Percentiles rank a stretch among this genome's conserved stretches.
phyloP scores from a whole-genome alignment of 2,329 filamentous ascomycete genomes.

The Ascosphaera pollenicola region DNA sequence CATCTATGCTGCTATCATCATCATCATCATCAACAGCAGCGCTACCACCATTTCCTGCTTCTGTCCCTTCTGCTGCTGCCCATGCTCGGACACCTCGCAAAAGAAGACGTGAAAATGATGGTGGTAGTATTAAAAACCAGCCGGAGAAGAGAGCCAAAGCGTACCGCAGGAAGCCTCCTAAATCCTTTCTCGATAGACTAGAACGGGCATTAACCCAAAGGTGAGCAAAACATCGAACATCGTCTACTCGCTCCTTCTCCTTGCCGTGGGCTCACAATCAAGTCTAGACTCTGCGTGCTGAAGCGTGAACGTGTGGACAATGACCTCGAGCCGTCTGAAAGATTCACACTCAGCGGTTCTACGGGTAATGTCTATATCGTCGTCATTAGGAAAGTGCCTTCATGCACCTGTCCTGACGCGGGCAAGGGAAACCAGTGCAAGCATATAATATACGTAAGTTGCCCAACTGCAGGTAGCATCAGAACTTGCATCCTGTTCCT shows the following conservation, averaged over 20 bases:
- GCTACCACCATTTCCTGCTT: no score
- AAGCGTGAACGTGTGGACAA: conserved; percentile 24
- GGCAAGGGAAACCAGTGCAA: conserved; percentile 38
- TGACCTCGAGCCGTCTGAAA: conserved; percentile 25
- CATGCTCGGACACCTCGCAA: no score
- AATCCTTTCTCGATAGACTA: conserved; percentile 24
- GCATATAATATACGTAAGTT: conserved; percentile 34
- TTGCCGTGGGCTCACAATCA: no score
- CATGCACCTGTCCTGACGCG: conserved; percentile 33
- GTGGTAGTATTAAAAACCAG: no score
- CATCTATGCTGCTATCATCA: no score
- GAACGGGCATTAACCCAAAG: conserved; percentile 27
- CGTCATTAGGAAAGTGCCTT: conserved; percentile 28
- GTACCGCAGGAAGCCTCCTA: conserved; percentile 23
- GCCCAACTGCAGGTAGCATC: neutral
- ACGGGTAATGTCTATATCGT: conserved; percentile 43
- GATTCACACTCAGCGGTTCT: conserved; percentile 33
- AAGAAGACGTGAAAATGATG: no score
- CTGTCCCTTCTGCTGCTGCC: no score
- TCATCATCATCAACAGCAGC: no score
- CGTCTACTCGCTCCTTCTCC: neutral
- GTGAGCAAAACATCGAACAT: conserved; percentile 4
- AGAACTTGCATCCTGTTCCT: no score
- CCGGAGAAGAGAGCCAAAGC: conserved; percentile 15
- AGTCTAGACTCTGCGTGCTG: conserved; percentile 31